Evolutionary conservation across 805 yeast genomes (phyloP).

Genomic region (Candida bentonensis): DNA sequence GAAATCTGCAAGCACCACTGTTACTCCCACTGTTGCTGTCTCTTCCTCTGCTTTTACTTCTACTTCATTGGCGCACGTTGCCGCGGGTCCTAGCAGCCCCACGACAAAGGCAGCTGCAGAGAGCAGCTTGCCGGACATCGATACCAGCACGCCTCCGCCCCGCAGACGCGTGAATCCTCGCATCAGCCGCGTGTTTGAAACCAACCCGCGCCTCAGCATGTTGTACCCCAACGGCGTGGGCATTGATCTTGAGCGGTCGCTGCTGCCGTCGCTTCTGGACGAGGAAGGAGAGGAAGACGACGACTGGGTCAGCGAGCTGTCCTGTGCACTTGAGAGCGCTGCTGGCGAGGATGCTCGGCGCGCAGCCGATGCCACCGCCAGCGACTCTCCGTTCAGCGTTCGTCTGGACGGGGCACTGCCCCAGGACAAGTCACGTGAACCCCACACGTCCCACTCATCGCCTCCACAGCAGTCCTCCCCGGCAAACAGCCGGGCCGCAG

Average conservation of each 20-base stretch:
- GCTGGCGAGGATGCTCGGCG: neutral
- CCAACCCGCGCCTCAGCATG: neutral
- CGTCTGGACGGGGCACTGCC: neutral
- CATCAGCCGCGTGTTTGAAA: too few species aligned
- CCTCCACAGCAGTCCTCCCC: too few species aligned
- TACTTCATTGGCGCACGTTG: neutral
- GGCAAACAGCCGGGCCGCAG: too few species aligned
- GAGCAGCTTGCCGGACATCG: too few species aligned
- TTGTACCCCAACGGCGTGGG: neutral
- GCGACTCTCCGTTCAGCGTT: too few species aligned
- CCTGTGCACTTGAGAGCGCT: neutral
- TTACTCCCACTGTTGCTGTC: neutral
- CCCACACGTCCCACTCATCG: too few species aligned
- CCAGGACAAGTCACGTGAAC: neutral
- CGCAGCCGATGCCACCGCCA: too few species aligned
- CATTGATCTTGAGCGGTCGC: neutral
- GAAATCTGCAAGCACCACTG: neutral
- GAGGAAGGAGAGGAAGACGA: neutral
- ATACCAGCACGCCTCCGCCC: too few species aligned
- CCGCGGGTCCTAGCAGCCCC: neutral
- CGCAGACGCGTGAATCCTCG: too few species aligned
- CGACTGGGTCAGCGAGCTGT: neutral
- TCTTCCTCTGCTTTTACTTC: neutral
- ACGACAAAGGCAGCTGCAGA: neutral
- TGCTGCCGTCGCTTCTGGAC: neutral